Percentiles rank a stretch among this genome's conserved stretches.
phyloP scores from a whole-genome alignment of 768 basidiomycete genomes.

The Tylopilus sp. region DNA sequence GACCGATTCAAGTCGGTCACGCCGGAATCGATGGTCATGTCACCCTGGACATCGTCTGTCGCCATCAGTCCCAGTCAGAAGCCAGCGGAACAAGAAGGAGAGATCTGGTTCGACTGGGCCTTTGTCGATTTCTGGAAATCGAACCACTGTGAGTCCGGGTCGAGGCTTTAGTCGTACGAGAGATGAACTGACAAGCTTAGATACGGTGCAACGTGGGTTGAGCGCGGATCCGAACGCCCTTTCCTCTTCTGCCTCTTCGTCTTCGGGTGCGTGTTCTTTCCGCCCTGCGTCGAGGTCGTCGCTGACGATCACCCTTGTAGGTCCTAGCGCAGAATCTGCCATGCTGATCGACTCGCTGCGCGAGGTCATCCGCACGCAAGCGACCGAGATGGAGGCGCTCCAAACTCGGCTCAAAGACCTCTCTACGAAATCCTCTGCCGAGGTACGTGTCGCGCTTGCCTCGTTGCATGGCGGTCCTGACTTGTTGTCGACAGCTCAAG shows the following conservation, averaged over 20 bases:
- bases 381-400: slow-evolving; percentile 71
- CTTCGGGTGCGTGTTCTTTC: slow-evolving; percentile 49
- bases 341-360: slow-evolving; percentile 83
- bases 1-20: slow-evolving; percentile 88
- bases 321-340: slow-evolving; percentile 70
- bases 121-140: slow-evolving; percentile 99
- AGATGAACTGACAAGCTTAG: slow-evolving; percentile 33
- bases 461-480: no score
- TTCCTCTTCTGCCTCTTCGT: slow-evolving; percentile 46
- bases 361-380: slow-evolving; percentile 78
- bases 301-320: slow-evolving; percentile 28
- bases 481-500: slow-evolving; percentile 38
- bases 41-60: slow-evolving; percentile 36
- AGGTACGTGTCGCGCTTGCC: slow-evolving; percentile 29
- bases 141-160: slow-evolving; percentile 73
- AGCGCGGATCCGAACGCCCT: slow-evolving; percentile 64
- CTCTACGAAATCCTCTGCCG: slow-evolving; percentile 33
- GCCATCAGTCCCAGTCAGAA: not conserved
- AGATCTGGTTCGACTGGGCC: slow-evolving; percentile 97
- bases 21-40: slow-evolving; percentile 75
- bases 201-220: slow-evolving; percentile 73
- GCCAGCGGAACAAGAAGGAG: slow-evolving; percentile 57
- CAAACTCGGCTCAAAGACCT: slow-evolving; percentile 53
- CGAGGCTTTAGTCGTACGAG: not conserved
- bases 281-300: not conserved